Percentiles rank a stretch among this genome's conserved stretches.
These are phyloP conservation scores for Solanum pennellii DNA, from an alignment of 257 asterid genomes.

Conservation along the genomic window DNA sequence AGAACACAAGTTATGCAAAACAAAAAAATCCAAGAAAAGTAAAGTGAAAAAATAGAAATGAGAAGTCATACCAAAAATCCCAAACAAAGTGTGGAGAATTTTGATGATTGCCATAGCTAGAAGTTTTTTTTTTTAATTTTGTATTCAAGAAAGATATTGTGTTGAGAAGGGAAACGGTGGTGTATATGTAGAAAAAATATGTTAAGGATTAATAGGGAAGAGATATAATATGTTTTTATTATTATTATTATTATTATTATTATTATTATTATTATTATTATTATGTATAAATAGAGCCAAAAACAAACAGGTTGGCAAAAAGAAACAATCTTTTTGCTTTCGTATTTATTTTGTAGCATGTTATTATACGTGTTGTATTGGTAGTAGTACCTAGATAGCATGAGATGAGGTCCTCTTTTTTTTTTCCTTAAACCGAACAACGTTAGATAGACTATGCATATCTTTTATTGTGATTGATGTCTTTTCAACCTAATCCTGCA, in stretches of 20 bases:
- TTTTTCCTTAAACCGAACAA: neutral
- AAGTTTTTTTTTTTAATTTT: neutral
- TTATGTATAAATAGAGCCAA: neutral
- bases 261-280: no score
- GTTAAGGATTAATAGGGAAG: neutral
- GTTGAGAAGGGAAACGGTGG: neutral
- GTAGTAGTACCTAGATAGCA: neutral
- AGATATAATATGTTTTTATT: neutral
- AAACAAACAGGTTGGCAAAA: neutral
- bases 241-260: neutral
- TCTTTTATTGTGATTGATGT: neutral
- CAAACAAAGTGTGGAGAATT: slow-evolving; percentile 7
- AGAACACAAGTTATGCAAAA: neutral
- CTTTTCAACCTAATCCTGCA: neutral
- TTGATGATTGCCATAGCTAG: neutral
- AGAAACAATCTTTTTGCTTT: neutral
- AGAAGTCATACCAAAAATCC: slow-evolving; percentile 5
- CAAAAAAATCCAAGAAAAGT: neutral
- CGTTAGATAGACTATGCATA: no score
- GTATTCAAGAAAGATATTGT: neutral
- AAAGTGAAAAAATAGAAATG: neutral
- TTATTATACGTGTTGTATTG: neutral
- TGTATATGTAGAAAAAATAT: neutral
- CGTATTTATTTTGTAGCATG: neutral
- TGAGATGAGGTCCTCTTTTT: neutral